A percentile compares a stretch with the other conserved stretches of the same genome.
These are phyloP conservation scores for Debaryomyces sp. DNA, from an alignment of 1,139 yeast genomes.

Conservation along the genomic window DNA sequence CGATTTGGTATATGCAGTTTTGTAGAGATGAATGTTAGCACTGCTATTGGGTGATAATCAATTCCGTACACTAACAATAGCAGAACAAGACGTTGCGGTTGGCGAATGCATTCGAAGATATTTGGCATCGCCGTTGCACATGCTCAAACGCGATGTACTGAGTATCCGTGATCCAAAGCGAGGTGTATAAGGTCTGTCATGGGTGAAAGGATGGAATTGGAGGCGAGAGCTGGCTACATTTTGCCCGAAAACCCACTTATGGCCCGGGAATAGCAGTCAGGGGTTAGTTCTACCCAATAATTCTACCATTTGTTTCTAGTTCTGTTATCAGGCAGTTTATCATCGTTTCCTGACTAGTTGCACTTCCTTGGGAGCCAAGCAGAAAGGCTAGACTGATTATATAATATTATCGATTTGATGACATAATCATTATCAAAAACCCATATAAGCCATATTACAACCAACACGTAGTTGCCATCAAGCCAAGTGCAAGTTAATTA, in stretches of 20 bases:
- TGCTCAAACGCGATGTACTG: background rate
- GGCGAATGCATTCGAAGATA: constrained; percentile 1
- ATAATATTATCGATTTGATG: background rate
- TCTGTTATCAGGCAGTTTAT: background rate
- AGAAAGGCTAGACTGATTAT: background rate
- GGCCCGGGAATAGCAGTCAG: background rate
- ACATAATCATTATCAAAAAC: background rate
- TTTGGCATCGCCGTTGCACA: background rate
- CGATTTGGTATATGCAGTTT: background rate
- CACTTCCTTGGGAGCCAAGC: background rate
- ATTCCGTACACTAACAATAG: background rate
- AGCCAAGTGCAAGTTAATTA: background rate
- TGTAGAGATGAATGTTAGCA: background rate
- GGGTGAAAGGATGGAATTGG: background rate
- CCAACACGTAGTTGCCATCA: background rate
- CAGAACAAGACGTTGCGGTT: background rate
- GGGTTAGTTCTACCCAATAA: too few species aligned
- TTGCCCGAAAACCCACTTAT: background rate
- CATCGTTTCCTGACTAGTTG: background rate
- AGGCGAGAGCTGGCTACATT: background rate
- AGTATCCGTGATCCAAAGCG: background rate
- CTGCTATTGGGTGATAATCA: background rate
- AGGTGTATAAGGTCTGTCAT: background rate
- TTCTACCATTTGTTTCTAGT: background rate
- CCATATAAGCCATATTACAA: background rate